phyloP scores from a whole-genome alignment of 352 stramenopile species.

The Saprolegnia parasitica region DNA sequence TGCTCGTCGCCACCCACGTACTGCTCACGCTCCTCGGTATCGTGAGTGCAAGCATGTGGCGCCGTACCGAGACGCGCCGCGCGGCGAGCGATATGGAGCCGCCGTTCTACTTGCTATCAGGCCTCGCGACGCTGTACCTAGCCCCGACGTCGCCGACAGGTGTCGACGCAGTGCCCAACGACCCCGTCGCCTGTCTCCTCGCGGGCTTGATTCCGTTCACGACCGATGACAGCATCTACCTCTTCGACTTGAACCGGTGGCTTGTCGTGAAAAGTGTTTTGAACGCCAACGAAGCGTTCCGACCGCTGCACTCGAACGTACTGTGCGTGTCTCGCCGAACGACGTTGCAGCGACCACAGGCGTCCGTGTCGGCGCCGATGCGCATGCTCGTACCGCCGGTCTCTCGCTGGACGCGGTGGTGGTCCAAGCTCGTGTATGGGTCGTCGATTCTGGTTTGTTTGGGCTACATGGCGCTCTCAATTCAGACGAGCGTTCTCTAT shows the following conservation, averaged over 20 bases:
- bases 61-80: background rate
- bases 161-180: background rate
- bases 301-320: background rate
- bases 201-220: background rate
- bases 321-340: background rate
- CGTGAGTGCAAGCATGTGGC: background rate
- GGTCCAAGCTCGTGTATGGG: background rate
- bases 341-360: background rate
- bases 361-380: no score
- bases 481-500: background rate
- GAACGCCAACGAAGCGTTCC: background rate
- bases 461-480: background rate
- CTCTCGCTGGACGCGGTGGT: background rate
- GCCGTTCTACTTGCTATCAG: background rate
- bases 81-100: background rate
- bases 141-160: background rate
- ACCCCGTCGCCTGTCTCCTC: background rate
- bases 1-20: background rate
- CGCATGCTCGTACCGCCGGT: no score
- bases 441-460: background rate
- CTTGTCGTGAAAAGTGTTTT: background rate
- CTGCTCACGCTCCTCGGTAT: background rate
- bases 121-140: background rate
- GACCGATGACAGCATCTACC: background rate
- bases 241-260: background rate